Evolutionary conservation across 441 rosid species (phyloP), one percentile per base, ranked within the genome.

Genomic region (Gossypium davidsonii): DNA sequence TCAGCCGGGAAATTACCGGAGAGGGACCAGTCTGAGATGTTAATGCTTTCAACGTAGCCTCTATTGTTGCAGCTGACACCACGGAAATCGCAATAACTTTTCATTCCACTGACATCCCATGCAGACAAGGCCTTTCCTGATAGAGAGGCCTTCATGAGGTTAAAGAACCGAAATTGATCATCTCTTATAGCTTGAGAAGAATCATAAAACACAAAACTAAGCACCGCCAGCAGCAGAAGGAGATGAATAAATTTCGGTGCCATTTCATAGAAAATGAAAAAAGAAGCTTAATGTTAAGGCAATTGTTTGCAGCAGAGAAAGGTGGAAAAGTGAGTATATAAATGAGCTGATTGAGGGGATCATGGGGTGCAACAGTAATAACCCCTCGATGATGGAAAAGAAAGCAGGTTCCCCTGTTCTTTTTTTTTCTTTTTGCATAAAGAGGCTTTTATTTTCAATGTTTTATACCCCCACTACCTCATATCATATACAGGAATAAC

Each of bases 401-500:
- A 81, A 84, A 72, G 80, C 80, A 76, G 73, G 79, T 81, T 82
- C 81, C 11, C 21, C 59, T 73, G 81, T 70, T 72, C 26, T 20
- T 55, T 11, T 23, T 0, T 34, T 20, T 72, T 73, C 74, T 48
- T 59, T 59, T 59, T 59, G 39, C 84, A 79, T 83, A 89, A 91
- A 93, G 95, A 82, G 61, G 81, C 92, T 90, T 88, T 57, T 20
- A 18, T 1, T 3, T 26, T 12, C 86, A 87, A 75, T 28, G 82
- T 82, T 84, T 83, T 87, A 83, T 87, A 83, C 96, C 91, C 91
- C 92, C 89, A 81, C 87, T 67, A 77, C 72, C 78, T 76, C 63
- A 49, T 62, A 79, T 23, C 9, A 10, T 21, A 23, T 69, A 48
- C 60, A 80, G 87, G 71, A 85, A 80, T 75, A 79, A 70, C 76